These are phyloP conservation scores for Bocquillonia castaneifolia DNA, from an alignment of 441 rosid species.

Conservation along the genomic window DNA sequence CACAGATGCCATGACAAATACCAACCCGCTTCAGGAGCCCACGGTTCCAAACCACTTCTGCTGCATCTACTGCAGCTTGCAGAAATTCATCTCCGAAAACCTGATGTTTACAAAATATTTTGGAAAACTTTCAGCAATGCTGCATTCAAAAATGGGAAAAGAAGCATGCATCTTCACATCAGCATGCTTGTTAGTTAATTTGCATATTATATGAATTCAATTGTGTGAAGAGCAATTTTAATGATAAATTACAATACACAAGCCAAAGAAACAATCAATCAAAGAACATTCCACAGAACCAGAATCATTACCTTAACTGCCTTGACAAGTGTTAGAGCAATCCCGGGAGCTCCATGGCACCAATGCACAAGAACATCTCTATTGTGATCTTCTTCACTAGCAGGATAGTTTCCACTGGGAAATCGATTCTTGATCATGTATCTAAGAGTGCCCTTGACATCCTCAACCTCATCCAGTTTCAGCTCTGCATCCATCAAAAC, in stretches of 20 bases:
- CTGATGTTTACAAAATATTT: constrained; percentile 25
- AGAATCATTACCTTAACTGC: constrained; percentile 45
- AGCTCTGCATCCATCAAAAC: constrained; percentile 62
- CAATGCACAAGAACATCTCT: constrained; percentile 65
- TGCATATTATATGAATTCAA: neutral
- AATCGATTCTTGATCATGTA: constrained; percentile 55
- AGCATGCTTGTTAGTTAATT: neutral
- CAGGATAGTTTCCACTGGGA: constrained; percentile 54
- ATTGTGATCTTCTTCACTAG: constrained; percentile 50
- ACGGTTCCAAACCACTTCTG: constrained; percentile 52
- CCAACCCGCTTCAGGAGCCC: constrained; percentile 63
- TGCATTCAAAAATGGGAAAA: neutral
- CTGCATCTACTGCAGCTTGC: constrained; percentile 53
- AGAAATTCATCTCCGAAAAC: constrained; percentile 45
- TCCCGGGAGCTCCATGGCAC: constrained; percentile 75
- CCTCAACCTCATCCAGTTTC: constrained; percentile 48
- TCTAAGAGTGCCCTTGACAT: constrained; percentile 53
- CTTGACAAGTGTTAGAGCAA: constrained; percentile 52
- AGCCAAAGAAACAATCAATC: neutral
- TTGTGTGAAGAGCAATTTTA: neutral
- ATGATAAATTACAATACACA: neutral
- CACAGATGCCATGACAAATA: constrained; percentile 63
- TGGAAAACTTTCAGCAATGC: neutral
- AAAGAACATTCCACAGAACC: neutral
- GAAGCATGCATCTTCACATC: neutral